Base-by-base conservation (phyloP, 176 grass and related monocot species). In the Eragrostis curvula region DNA sequence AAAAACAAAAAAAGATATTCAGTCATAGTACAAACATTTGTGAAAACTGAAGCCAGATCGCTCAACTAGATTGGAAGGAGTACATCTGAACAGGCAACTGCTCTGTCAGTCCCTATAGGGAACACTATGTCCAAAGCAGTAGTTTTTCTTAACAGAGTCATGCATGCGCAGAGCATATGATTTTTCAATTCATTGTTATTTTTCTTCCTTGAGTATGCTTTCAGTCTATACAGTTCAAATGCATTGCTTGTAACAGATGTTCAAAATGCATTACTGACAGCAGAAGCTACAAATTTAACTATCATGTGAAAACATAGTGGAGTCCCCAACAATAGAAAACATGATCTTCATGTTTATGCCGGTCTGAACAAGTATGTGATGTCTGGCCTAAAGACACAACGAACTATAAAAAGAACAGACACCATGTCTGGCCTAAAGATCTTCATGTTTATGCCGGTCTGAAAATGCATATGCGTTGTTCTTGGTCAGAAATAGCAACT, bases 361-460 rank as follows among this genome's bases (percentile, higher is more conserved):
- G 12, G 30, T 45, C 32, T 20, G 11, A 66, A 13, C 63, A 36
- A 3, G 6, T 32, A 53, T 57, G 21, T n/a, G 16, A 57, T 12
- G 20, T 66, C 17, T 21, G 45, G 17, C 43, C 61, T 68, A 45
- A 47, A 43, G 70, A 62, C 20, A 71, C 29, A 85, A 25, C 41
- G 23, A 76, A 36, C 36, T 77, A 68, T 36, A 70, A 45, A 18
- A 20, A 67, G 24, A 78, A 10, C 43, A 78, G 16, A 68, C 47
- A 57, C 16, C 16, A n/a, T n/a, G n/a, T n/a, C n/a, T n/a, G n/a
- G n/a, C n/a, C n/a, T n/a, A n/a, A n/a, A n/a, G n/a, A n/a, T n/a
- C n/a, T n/a, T n/a, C n/a, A n/a, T n/a, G n/a, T n/a, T n/a, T n/a
- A n/a, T n/a, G n/a, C n/a, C n/a, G n/a, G n/a, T n/a, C n/a, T n/a